phyloP scores from a whole-genome alignment of 495 filamentous ascomycete species.

The Penicillium paradoxum region DNA sequence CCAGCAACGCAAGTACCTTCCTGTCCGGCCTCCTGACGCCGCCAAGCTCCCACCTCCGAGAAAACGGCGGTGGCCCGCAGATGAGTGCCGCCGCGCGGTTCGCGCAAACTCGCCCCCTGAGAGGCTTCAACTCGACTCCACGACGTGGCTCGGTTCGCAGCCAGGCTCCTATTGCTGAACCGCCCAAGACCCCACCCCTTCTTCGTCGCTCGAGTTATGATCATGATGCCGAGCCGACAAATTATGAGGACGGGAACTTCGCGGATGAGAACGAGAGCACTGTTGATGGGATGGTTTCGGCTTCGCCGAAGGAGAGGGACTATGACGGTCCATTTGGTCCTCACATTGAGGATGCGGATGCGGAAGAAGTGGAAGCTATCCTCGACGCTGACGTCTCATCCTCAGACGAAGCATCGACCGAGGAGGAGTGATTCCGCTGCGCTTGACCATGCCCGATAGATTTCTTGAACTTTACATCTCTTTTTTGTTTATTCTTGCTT shows the following conservation, averaged over 20 bases:
- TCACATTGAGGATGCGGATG: constrained; percentile 20
- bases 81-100: constrained; percentile 42
- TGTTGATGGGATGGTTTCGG: constrained; percentile 37
- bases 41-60: constrained; percentile 62
- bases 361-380: background rate
- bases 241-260: constrained; percentile 32
- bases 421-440: constrained; percentile 3
- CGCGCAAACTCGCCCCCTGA: constrained; percentile 37
- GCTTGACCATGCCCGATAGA: background rate
- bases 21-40: constrained; percentile 80
- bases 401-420: constrained; percentile 1
- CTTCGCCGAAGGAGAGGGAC: constrained; percentile 28
- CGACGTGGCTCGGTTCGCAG: constrained; percentile 30
- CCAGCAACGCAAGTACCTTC: constrained; percentile 45
- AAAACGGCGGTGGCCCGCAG: constrained; percentile 38
- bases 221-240: constrained; percentile 56
- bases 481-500: background rate
- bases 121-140: constrained; percentile 29
- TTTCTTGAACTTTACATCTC: background rate
- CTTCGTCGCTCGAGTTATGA: constrained; percentile 66
- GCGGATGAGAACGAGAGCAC: constrained; percentile 40
- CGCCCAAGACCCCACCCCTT: constrained; percentile 64
- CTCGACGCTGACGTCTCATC: constrained; percentile 1
- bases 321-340: constrained; percentile 38
- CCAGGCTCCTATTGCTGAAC: constrained; percentile 34